Evolutionary conservation across 2,329 filamentous ascomycete genomes (phyloP).

Genomic region (Ceratocystis harringtonii): DNA sequence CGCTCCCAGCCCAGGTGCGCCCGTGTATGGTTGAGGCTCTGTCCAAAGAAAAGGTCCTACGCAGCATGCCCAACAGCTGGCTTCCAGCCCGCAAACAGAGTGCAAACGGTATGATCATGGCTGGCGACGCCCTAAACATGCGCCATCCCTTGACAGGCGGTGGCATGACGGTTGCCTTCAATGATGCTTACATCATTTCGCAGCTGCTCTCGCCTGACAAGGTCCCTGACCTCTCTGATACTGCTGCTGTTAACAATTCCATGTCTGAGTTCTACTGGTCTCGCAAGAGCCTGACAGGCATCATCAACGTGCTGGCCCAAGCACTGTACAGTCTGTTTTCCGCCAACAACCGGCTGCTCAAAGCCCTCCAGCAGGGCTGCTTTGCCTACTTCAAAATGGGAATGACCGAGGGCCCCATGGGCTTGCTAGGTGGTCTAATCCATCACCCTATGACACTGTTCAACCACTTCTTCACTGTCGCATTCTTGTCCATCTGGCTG

Average conservation of each 20-base stretch:
- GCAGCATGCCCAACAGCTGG: constrained; percentile 90
- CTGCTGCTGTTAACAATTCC: constrained; percentile 47
- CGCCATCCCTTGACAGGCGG: constrained; percentile 94
- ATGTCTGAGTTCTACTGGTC: constrained; percentile 72
- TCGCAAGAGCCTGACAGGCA: constrained; percentile 65
- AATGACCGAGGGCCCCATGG: constrained; percentile 62
- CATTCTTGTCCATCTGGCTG: constrained; percentile 71
- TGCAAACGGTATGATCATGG: constrained; percentile 52
- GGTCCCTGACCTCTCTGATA: constrained; percentile 56
- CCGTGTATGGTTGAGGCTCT: constrained; percentile 64
- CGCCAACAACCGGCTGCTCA: constrained; percentile 62
- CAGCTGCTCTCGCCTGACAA: constrained; percentile 54
- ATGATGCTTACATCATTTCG: constrained; percentile 69
- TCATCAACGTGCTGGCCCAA: constrained; percentile 96
- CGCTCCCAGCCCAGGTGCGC: constrained; percentile 55
- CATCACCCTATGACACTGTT: constrained; percentile 62
- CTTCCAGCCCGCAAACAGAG: constrained; percentile 56
- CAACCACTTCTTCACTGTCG: constrained; percentile 90
- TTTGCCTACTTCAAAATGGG: constrained; percentile 79
- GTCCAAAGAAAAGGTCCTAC: constrained; percentile 58
- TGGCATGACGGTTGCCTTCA: constrained; percentile 95
- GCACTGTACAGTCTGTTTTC: constrained; percentile 86
- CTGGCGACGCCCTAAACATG: constrained; percentile 98
- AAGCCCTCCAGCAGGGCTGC: constrained; percentile 73
- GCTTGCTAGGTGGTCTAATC: constrained; percentile 69